Evolutionary conservation across 2,329 filamentous ascomycete genomes (phyloP).

Genomic region (Cladosporium sp.): DNA sequence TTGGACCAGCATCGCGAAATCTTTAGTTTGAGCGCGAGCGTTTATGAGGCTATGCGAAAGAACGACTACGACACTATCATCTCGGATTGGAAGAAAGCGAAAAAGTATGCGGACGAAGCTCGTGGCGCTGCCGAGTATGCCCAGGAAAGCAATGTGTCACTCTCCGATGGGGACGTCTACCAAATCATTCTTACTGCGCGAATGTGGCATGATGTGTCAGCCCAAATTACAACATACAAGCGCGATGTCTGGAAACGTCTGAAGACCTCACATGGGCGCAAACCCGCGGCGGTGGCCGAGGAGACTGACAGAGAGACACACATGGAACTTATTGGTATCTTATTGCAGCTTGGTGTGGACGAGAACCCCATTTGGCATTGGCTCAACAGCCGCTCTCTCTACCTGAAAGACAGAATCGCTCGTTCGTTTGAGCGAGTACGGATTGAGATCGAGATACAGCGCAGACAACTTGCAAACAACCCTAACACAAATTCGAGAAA

Average conservation of each 20-base stretch:
- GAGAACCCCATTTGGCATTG: conserved; percentile 97
- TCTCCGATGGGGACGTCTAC: conserved; percentile 78
- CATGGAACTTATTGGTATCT: conserved; percentile 83
- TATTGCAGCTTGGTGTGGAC: conserved; percentile 91
- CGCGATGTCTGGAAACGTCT: conserved; percentile 84
- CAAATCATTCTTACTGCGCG: conserved; percentile 83
- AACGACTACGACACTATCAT: conserved; percentile 87
- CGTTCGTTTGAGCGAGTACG: conserved; percentile 79
- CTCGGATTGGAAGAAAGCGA: conserved; percentile 82
- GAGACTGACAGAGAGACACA: conserved; percentile 68
- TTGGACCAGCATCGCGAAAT: conserved; percentile 79
- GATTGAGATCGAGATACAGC: conserved; percentile 87
- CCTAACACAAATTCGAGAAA: conserved; percentile 69
- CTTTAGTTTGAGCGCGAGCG: conserved; percentile 74
- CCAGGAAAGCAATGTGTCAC: conserved; percentile 51
- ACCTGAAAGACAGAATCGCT: conserved; percentile 82
- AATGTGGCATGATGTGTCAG: conserved; percentile 93
- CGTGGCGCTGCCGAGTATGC: conserved; percentile 64
- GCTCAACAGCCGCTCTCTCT: conserved; percentile 85
- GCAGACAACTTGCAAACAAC: conserved; percentile 72
- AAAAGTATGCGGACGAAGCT: conserved; percentile 77
- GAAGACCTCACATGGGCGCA: conserved; percentile 32
- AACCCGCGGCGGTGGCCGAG: conserved; percentile 29
- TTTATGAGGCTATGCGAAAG: conserved; percentile 83
- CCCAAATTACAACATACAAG: conserved; percentile 84